These are phyloP conservation scores for Phylloporus rhodoxanthus DNA, from an alignment of 768 basidiomycete genomes.

Conservation along the genomic window DNA sequence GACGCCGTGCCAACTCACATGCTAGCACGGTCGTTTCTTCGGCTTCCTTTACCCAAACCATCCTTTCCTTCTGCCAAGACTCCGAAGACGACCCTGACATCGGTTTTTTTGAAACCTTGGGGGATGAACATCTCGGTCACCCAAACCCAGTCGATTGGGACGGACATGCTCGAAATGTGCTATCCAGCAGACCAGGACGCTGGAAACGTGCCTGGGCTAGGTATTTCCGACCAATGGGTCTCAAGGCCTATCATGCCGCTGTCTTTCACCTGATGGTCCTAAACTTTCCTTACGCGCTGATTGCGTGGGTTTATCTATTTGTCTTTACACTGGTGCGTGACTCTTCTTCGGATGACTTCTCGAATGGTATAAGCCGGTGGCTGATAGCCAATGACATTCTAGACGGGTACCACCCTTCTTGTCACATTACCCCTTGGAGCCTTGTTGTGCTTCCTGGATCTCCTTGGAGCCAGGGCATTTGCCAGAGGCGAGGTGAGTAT, in stretches of 20 bases:
- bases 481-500: slow-evolving; percentile 60
- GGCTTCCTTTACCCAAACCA: slow-evolving; percentile 56
- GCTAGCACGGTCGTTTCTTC: slow-evolving; percentile 45
- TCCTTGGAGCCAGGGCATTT: slow-evolving; percentile 67
- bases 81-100: slow-evolving; percentile 38
- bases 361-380: slow-evolving; percentile 11
- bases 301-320: slow-evolving; percentile 76
- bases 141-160: slow-evolving; percentile 10
- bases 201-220: slow-evolving; percentile 37
- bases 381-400: slow-evolving; percentile 10
- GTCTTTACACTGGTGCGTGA: slow-evolving; percentile 72
- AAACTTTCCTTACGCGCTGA: slow-evolving; percentile 74
- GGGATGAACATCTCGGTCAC: slow-evolving; percentile 21
- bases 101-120: slow-evolving; percentile 26
- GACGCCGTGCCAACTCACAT: slow-evolving; percentile 55
- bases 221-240: slow-evolving; percentile 61
- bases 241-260: slow-evolving; percentile 55
- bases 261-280: slow-evolving; percentile 64
- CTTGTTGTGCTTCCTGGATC: slow-evolving; percentile 69
- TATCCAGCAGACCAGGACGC: background rate
- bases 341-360: background rate
- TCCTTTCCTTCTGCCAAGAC: slow-evolving; percentile 65
- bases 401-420: slow-evolving; percentile 79
- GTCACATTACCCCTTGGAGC: slow-evolving; percentile 74
- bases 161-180: background rate